Conservation (phyloP, 345 rosid species). For the Populus deltoides region DNA sequence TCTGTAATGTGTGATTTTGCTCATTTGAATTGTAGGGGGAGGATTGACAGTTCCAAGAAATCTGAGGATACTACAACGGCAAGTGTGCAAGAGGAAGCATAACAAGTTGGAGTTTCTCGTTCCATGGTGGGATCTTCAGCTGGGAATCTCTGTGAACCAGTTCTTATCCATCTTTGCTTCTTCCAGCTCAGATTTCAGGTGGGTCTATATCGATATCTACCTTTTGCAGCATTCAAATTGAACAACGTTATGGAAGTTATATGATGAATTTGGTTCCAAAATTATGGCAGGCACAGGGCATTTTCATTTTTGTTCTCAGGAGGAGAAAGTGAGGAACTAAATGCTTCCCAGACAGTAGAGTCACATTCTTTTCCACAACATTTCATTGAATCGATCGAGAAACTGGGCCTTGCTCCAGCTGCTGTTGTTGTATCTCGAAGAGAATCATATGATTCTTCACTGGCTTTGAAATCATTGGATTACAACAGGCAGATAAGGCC, state of each 20-base stretch:
- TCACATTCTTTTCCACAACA: constrained; percentile 86
- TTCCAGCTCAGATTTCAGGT: constrained; percentile 85
- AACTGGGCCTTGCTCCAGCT: constrained; percentile 80
- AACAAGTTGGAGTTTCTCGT: constrained; percentile 74
- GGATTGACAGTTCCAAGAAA: constrained; percentile 93
- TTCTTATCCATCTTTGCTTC: constrained; percentile 80
- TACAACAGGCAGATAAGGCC: constrained; percentile 57
- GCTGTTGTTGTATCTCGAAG: constrained; percentile 62
- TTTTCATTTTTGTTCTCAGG: constrained; percentile 77
- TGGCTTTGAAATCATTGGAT: constrained; percentile 54
- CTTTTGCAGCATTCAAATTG: constrained; percentile 6
- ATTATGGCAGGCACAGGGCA: constrained; percentile 66
- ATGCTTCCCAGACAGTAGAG: constrained; percentile 63
- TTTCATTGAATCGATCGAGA: constrained; percentile 57
- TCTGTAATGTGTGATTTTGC: constrained; percentile 2
- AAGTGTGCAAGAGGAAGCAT: constrained; percentile 78
- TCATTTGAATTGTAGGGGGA: constrained; percentile 56
- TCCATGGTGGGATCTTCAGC: constrained; percentile 98
- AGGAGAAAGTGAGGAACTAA: constrained; percentile 76
- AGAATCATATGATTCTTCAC: constrained; percentile 52
- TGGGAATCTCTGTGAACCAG: constrained; percentile 89
- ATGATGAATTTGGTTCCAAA: neutral
- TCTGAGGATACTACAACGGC: constrained; percentile 87
- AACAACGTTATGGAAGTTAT: neutral
- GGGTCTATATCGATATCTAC: neutral